phyloP scores from a whole-genome alignment of 2,329 filamentous ascomycete genomes.

The Geoglossum cookeanum region DNA sequence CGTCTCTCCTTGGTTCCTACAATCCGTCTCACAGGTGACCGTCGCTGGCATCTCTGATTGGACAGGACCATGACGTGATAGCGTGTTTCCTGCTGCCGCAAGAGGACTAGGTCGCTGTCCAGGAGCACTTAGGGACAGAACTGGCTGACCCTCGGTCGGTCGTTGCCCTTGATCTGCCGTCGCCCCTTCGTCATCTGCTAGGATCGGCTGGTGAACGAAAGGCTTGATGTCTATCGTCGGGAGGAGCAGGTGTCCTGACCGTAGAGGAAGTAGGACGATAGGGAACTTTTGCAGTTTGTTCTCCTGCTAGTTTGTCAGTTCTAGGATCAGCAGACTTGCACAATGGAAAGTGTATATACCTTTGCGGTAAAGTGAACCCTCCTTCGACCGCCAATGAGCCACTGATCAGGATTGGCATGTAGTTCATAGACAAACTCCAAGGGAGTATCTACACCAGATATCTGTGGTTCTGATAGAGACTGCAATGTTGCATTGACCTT shows the following conservation, averaged over 20 bases:
- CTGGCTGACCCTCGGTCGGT: neutral
- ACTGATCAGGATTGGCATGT: slow-evolving; percentile 50
- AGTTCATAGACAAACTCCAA: slow-evolving; percentile 74
- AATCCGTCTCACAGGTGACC: slow-evolving; percentile 58
- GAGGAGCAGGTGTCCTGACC: slow-evolving; percentile 57
- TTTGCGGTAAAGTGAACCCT: slow-evolving; percentile 52
- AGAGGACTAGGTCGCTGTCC: neutral
- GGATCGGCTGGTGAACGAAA: neutral
- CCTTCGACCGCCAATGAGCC: slow-evolving; percentile 69
- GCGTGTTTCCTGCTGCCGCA: neutral
- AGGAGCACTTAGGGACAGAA: neutral
- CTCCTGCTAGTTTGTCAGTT: slow-evolving; percentile 20
- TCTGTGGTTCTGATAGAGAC: neutral
- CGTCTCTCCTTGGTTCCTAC: slow-evolving; percentile 56
- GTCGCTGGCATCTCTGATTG: neutral
- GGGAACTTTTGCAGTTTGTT: slow-evolving; percentile 35
- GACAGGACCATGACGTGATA: neutral
- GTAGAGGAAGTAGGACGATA: slow-evolving; percentile 61
- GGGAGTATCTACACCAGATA: slow-evolving; percentile 17
- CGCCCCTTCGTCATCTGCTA: neutral
- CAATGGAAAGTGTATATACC: slow-evolving; percentile 6
- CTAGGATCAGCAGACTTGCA: slow-evolving; percentile 11
- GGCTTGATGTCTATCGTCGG: slow-evolving; percentile 59
- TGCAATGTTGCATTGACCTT: slow-evolving; percentile 7
- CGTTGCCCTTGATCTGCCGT: neutral